phyloP scores from a whole-genome alignment of 2,329 filamentous ascomycete species.

The Lecanicillium sp. region DNA sequence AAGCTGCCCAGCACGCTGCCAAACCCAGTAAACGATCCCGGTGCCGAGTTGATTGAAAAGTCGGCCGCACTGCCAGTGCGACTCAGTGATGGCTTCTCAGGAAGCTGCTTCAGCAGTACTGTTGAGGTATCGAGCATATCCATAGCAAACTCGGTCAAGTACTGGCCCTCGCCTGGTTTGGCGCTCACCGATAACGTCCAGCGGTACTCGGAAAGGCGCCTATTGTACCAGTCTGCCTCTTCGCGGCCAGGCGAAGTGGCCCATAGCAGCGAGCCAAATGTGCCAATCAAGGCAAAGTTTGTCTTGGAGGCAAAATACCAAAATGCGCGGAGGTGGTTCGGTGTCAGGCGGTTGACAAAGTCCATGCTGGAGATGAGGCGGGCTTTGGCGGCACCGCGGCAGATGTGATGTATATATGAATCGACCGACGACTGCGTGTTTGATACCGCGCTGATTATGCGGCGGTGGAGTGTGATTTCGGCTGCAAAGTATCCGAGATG shows the following conservation, averaged over 20 bases:
- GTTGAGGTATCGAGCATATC: slow-evolving; percentile 68
- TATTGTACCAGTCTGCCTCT: slow-evolving; percentile 87
- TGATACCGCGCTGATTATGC: slow-evolving; percentile 74
- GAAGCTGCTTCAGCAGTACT: slow-evolving; percentile 58
- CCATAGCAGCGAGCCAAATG: slow-evolving; percentile 84
- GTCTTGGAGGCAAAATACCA: slow-evolving; percentile 86
- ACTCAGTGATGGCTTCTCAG: slow-evolving; percentile 61
- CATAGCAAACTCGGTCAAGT: slow-evolving; percentile 63
- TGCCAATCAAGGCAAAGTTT: slow-evolving; percentile 91
- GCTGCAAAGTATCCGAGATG: slow-evolving; percentile 91
- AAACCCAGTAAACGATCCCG: slow-evolving; percentile 21
- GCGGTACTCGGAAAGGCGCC: slow-evolving; percentile 77
- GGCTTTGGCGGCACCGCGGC: slow-evolving; percentile 87
- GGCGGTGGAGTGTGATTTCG: slow-evolving; percentile 86
- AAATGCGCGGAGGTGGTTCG: slow-evolving; percentile 78
- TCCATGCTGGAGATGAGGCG: slow-evolving; percentile 94
- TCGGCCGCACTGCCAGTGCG: slow-evolving; percentile 42
- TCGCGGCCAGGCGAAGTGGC: slow-evolving; percentile 80
- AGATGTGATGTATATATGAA: slow-evolving; percentile 82
- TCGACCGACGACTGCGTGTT: slow-evolving; percentile 44
- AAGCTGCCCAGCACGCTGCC: slow-evolving; percentile 30
- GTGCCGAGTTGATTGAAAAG: slow-evolving; percentile 26
- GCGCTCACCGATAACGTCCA: slow-evolving; percentile 88
- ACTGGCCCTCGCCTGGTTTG: slow-evolving; percentile 54
- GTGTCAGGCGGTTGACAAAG: slow-evolving; percentile 86